These are phyloP conservation scores for Xylariaceae sp. DNA, from an alignment of 2,329 filamentous ascomycete genomes.

Conservation along the genomic window DNA sequence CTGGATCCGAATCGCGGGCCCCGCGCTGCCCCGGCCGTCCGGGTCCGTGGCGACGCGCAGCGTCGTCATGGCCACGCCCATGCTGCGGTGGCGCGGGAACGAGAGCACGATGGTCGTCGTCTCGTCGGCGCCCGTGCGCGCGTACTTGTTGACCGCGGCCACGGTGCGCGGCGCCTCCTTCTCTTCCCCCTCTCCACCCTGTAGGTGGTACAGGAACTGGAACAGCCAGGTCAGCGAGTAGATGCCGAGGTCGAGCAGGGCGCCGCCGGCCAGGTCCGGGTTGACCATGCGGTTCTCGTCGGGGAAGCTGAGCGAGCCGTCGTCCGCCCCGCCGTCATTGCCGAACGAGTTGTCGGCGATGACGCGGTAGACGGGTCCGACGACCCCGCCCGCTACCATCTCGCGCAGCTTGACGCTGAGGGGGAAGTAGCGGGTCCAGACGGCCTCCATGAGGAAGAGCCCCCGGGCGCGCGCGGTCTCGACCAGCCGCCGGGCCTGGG, in stretches of 20 bases:
- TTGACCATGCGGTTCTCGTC: conserved; percentile 73
- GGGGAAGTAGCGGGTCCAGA: conserved; percentile 87
- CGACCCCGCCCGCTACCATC: conserved; percentile 46
- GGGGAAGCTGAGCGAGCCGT: conserved; percentile 49
- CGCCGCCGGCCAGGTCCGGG: conserved; percentile 72
- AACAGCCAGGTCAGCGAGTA: conserved; percentile 89
- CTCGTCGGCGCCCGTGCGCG: conserved; percentile 70
- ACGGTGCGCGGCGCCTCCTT: conserved; percentile 63
- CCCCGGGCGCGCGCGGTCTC: conserved; percentile 66
- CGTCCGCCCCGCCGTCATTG: conserved; percentile 45
- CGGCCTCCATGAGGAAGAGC: conserved; percentile 75
- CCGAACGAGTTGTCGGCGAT: conserved; percentile 56
- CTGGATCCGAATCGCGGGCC: conserved; percentile 70
- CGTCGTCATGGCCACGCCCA: conserved; percentile 64
- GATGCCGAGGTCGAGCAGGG: conserved; percentile 76
- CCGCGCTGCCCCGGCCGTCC: conserved; percentile 49
- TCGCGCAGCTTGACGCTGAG: conserved; percentile 69
- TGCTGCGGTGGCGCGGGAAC: conserved; percentile 61
- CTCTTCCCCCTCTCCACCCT: conserved; percentile 55
- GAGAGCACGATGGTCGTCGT: conserved; percentile 68
- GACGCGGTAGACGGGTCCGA: conserved; percentile 55
- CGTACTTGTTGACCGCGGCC: conserved; percentile 64
- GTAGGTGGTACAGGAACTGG: conserved; percentile 78
- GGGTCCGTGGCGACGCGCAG: conserved; percentile 56
- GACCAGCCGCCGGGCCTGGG: conserved; percentile 65